Conservation (phyloP, 2,329 filamentous ascomycete species). For the Xylaria sp. region DNA sequence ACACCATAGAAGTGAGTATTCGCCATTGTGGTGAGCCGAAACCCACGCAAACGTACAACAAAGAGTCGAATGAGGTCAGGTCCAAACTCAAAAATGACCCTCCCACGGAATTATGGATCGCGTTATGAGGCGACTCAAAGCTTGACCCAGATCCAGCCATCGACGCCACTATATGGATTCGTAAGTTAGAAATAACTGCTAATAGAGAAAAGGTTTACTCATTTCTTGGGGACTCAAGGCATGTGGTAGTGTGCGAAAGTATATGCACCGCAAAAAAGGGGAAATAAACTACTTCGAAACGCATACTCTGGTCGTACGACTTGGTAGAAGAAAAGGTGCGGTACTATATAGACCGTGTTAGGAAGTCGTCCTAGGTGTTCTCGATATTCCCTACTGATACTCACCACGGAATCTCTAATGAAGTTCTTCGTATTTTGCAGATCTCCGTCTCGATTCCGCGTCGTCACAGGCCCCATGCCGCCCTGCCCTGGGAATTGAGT, state of each 20-base stretch:
- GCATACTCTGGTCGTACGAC: conserved; percentile 50
- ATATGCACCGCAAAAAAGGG: background rate
- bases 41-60: conserved; percentile 53
- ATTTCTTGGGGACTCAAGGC: conserved; percentile 20
- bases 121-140: conserved; percentile 58
- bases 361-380: background rate
- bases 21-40: background rate
- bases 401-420: conserved; percentile 56
- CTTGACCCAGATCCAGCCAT: conserved; percentile 52
- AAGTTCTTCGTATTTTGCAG: conserved; percentile 44
- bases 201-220: background rate
- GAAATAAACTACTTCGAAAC: background rate
- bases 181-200: background rate
- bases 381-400: conserved; percentile 28
- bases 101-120: conserved; percentile 54
- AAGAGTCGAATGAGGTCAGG: conserved; percentile 58
- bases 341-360: conserved; percentile 50
- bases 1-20: conserved; percentile 25
- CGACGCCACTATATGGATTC: conserved; percentile 44
- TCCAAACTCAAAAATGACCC: conserved; percentile 49
- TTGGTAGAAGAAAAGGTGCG: conserved; percentile 53
- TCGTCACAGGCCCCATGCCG: conserved; percentile 51
- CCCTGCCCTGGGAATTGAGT: conserved; percentile 51
- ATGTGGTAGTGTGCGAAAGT: conserved; percentile 34
- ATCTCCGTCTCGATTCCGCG: conserved; percentile 46